Evolutionary conservation across 768 basidiomycete genomes (phyloP).

Genomic region (Pulveroboletus sp.): DNA sequence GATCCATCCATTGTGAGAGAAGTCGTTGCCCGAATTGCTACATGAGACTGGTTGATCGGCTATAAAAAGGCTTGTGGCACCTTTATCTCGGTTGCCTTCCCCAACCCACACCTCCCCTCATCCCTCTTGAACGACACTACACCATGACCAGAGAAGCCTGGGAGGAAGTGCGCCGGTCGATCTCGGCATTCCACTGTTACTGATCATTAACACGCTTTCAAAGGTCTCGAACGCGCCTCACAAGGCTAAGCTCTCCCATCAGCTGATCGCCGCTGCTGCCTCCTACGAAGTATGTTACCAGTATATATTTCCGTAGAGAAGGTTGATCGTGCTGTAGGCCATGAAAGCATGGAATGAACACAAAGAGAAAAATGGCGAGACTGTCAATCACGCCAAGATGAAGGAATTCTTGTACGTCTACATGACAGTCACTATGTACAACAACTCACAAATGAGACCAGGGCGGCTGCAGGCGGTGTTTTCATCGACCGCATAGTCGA

Average conservation of each 20-base stretch:
- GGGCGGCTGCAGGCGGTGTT: constrained; percentile 53
- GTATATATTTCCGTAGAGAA: neutral
- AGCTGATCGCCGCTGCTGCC: constrained; percentile 65
- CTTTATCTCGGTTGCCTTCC: no score
- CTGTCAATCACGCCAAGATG: constrained; percentile 46
- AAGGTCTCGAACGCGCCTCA: constrained; percentile 50
- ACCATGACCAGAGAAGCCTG: constrained; percentile 19
- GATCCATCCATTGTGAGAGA: no score
- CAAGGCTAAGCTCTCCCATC: constrained; percentile 58
- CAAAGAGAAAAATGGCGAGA: constrained; percentile 43
- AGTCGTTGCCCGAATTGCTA: no score
- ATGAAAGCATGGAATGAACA: constrained; percentile 63
- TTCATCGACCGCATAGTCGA: constrained; percentile 54
- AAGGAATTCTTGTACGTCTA: constrained; percentile 48
- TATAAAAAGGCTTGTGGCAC: constrained; percentile 18
- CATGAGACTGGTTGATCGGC: neutral
- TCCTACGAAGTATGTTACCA: constrained; percentile 48
- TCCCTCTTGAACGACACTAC: neutral
- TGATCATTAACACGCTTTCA: neutral
- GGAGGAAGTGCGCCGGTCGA: constrained; percentile 14
- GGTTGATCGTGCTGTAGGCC: constrained; percentile 39
- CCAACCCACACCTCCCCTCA: neutral
- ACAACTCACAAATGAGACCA: constrained; percentile 13
- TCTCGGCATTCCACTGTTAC: neutral
- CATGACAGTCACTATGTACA: neutral